Base-by-base conservation (phyloP, 345 rosid species). In the Melaleuca alternifolia region DNA sequence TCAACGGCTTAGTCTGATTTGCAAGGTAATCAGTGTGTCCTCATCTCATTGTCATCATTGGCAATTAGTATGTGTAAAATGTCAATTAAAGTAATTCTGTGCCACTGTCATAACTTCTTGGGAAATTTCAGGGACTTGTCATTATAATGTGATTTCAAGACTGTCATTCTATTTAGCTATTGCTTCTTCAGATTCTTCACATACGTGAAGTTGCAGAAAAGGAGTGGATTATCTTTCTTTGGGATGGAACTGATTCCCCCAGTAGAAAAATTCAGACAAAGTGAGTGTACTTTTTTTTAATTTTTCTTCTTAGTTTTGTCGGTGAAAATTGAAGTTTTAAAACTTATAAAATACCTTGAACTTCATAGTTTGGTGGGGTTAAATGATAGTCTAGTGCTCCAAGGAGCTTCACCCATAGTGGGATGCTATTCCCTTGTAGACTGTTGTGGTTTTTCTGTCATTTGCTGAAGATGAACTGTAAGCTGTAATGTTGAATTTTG, bases 181-280 rank as follows among this genome's bases (percentile, higher is more conserved):
- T 51, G 46, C 85, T 71, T 53, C 57, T 87, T 86, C 54, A 96
- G 98, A 85, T 96, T 79, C 96, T 96, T 82, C 95, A 94, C 89
- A 85, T 85, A 20, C 87, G 85, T 33, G 89, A 94, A 85, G 91
- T 85, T 84, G 71, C 88, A 56, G 84, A 93, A 54, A 84, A 90
- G 59, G 87, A 83, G 86, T 89, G 89, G 91, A 79, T 91, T 46
- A 87, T 89, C 88, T 91, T 93, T 89, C 87, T 95, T 83, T 96
- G 98, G 98, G 98, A 96, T 90, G 98, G 98, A 85, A 95, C 97
- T 86, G 98, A 96, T 91, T 88, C 93, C 87, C 93, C 95, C 30
- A 93, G 93, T 54, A 83, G 85, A 79, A 87, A 84, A 59, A 91
- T 95, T 85, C 51, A 85, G 11, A 26, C 90, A 57, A 93, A 86